These are phyloP conservation scores for Vitis hybrid DNA, from an alignment of 177 flowering plant species.

Conservation along the genomic window DNA sequence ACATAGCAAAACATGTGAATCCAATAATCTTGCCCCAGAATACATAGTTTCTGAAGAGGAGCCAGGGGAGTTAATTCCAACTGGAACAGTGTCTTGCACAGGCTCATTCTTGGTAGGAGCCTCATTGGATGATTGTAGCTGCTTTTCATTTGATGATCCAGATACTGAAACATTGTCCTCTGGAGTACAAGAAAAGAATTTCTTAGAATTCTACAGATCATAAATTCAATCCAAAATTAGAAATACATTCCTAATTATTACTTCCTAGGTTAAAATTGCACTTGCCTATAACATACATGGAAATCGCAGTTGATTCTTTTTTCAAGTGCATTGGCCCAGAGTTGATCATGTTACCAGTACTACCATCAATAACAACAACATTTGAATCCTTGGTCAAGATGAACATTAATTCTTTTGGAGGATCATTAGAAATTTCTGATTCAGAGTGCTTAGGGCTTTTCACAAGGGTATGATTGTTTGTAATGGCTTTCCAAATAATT, in stretches of 20 bases:
- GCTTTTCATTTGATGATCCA: slow-evolving; percentile 27
- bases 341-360: slow-evolving; percentile 42
- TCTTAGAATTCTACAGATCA: neutral
- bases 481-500: slow-evolving; percentile 31
- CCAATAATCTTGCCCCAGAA: slow-evolving; percentile 26
- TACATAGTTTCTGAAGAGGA: slow-evolving; percentile 23
- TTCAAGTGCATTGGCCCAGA: slow-evolving; percentile 46
- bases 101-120: slow-evolving; percentile 23
- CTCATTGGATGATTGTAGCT: slow-evolving; percentile 26
- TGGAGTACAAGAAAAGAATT: slow-evolving; percentile 28
- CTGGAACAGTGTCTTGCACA: slow-evolving; percentile 14
- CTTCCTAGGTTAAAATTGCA: slow-evolving; percentile 11
- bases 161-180: slow-evolving; percentile 30
- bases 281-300: slow-evolving; percentile 84
- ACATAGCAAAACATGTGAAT: slow-evolving; percentile 66
- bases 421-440: slow-evolving; percentile 19
- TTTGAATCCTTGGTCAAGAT: slow-evolving; percentile 61
- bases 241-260: neutral
- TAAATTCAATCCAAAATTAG: neutral
- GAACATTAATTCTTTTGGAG: slow-evolving; percentile 40
- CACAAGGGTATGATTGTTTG: slow-evolving; percentile 17
- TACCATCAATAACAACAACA: slow-evolving; percentile 41
- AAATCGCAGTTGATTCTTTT: slow-evolving; percentile 53
- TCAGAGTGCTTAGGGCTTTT: slow-evolving; percentile 33
- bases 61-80: slow-evolving; percentile 28